Base-by-base conservation (phyloP, 106 monocot species). In the Amphibolis antarctica region DNA sequence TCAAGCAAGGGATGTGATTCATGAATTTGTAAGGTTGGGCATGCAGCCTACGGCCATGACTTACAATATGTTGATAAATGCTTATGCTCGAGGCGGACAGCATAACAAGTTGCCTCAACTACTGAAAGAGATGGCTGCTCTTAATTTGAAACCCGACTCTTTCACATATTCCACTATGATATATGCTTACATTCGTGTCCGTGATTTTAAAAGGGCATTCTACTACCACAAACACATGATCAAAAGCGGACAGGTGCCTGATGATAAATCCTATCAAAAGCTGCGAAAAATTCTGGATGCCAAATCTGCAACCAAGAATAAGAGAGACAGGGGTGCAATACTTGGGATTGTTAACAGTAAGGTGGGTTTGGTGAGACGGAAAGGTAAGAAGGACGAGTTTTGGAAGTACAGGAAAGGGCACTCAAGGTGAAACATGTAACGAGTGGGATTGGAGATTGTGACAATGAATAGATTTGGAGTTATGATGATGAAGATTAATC, bases 11-110 rank as follows among this genome's bases (percentile, higher is more conserved):
- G 84, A 98, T 68, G 82, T 91, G 30, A 75, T 98, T 9, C 79
- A 50, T 28, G 98, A 98, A 64, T 98, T 82, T 69, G 76, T 78
- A 46, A 80, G 62, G 72, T 28, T 85, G 1, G 85, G 87, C 25
- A 57, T 98, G 44, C 57, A 56, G 27, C 87, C 98, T n/a, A 81
- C 82, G 13, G 78, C 81, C 18, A 85, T 98, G 90, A 91, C 91
- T 4, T 98, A 91, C 59, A 98, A 98, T 51, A 98, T 98, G 70
- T 74, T 98, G 73, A 98, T 98, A 76, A 91, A 98, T 81, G 98
- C 91, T 23, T 98, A 87, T 78, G 91, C 82, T 48, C 71, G 82
- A 28, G 98, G 98, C 44, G 98, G 98, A 4, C 98, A 98, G 49
- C 98, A 98, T 51, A 72, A 72, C 60, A 91, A 82, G 63, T 72